A percentile compares a stretch with the other conserved stretches of the same genome.
Evolutionary conservation across 2,329 filamentous ascomycete species (phyloP).

Genomic region (Colletotrichum musicola): DNA sequence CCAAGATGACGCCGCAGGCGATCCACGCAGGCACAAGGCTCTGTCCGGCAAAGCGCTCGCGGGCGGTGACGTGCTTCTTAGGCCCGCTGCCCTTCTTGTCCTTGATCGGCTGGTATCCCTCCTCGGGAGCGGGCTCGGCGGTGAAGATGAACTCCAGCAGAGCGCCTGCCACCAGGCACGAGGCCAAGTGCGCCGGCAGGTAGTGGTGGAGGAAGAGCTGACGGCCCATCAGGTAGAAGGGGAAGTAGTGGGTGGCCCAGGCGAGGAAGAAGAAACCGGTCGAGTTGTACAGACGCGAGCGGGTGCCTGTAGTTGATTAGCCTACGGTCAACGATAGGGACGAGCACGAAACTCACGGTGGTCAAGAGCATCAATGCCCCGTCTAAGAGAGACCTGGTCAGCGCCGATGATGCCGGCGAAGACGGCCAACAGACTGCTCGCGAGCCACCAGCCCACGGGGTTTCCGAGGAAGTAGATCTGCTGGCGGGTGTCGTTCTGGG

Average conservation of each 20-base stretch:
- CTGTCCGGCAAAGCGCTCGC: conserved; percentile 84
- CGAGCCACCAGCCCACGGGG: conserved; percentile 96
- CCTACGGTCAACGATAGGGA: not conserved
- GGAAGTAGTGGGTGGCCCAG: conserved; percentile 97
- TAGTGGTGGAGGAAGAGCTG: conserved; percentile 99
- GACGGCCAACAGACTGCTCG: conserved; percentile 90
- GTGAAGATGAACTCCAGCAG: conserved; percentile 97
- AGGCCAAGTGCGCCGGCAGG: conserved; percentile 92
- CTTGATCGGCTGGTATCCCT: conserved; percentile 57
- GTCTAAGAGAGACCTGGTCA: conserved; percentile 92
- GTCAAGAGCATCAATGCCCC: conserved; percentile 93
- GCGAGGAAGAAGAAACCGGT: conserved; percentile 99
- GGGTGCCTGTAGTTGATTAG: conserved; percentile 74
- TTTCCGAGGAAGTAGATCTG: conserved; percentile 99
- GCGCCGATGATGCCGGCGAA: conserved; percentile 92
- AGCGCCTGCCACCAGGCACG: conserved; percentile 88
- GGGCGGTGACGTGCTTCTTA: conserved; percentile 79
- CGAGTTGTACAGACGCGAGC: conserved; percentile 95
- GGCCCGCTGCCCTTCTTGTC: conserved; percentile 58
- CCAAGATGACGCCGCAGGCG: conserved; percentile 77
- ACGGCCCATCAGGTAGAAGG: conserved; percentile 97
- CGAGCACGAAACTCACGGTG: conserved; percentile 75
- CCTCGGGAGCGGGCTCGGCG: conserved; percentile 78
- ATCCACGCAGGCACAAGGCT: conserved; percentile 85
- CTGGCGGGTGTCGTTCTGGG: conserved; percentile 91